A percentile compares a stretch with the other conserved stretches of the same genome.
phyloP scores from a whole-genome alignment of 2,329 filamentous ascomycete species.

The Claviceps sp. region DNA sequence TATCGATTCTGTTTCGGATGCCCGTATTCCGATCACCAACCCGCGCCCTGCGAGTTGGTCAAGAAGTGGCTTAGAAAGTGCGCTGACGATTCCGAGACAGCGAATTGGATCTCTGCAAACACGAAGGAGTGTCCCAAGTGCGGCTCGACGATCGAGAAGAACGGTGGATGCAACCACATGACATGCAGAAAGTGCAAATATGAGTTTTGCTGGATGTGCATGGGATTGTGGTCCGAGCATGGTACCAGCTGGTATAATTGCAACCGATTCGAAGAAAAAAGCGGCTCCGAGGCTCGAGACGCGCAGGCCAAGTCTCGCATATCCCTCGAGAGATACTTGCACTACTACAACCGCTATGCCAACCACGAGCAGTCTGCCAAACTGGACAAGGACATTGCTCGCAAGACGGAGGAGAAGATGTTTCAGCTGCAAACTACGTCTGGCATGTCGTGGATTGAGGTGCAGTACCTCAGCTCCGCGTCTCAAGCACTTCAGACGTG shows the following conservation, averaged over 20 bases:
- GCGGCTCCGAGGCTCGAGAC: constrained; percentile 76
- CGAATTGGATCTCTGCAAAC: constrained; percentile 98
- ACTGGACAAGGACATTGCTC: constrained; percentile 87
- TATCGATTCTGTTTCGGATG: constrained; percentile 95
- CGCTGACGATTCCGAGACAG: constrained; percentile 93
- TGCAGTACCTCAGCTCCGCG: constrained; percentile 88
- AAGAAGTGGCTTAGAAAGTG: constrained; percentile 98
- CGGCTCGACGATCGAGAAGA: constrained; percentile 96
- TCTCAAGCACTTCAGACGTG: constrained; percentile 91
- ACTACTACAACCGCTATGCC: constrained; percentile 98
- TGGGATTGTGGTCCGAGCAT: constrained; percentile 97
- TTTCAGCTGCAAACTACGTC: constrained; percentile 85
- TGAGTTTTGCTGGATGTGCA: constrained; percentile 99
- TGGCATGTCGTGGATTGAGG: constrained; percentile 97
- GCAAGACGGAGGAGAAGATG: constrained; percentile 99
- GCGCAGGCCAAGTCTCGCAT: constrained; percentile 84
- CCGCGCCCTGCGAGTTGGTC: constrained; percentile 79
- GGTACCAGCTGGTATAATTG: constrained; percentile 99
- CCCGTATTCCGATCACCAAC: constrained; percentile 78
- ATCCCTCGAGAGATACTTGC: constrained; percentile 87
- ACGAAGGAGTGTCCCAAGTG: constrained; percentile 97
- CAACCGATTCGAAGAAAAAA: constrained; percentile 94
- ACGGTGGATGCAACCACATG: constrained; percentile 96
- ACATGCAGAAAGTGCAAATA: constrained; percentile 91
- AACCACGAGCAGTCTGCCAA: constrained; percentile 98